Conservation (phyloP, 2,329 filamentous ascomycete species). For the Capronia americana region DNA sequence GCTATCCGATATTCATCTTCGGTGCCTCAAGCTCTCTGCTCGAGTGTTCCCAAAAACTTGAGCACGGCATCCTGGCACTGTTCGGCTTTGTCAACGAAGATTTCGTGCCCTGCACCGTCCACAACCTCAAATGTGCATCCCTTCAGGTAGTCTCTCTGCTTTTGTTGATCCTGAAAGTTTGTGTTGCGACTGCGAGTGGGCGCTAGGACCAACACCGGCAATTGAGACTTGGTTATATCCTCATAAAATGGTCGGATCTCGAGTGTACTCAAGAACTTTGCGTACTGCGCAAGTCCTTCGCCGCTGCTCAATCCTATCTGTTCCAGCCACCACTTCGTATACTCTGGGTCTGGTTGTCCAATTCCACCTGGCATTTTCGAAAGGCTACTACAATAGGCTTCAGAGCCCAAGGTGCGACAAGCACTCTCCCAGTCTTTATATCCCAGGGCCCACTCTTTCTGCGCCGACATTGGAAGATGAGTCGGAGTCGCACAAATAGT, state of each 20-base stretch:
- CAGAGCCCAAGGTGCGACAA: not conserved
- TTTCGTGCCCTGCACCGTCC: constrained; percentile 10
- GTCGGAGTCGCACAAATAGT: constrained; percentile 11
- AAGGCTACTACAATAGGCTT: not conserved
- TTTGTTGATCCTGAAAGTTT: constrained; percentile 5
- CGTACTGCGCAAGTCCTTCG: constrained; percentile 12
- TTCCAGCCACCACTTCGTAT: constrained; percentile 13
- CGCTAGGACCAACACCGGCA: constrained; percentile 9
- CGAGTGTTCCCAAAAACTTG: not conserved
- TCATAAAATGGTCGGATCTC: not conserved
- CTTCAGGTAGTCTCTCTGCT: not conserved
- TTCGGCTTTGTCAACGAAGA: constrained; percentile 12
- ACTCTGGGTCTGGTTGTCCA: not conserved
- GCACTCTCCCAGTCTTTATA: not conserved
- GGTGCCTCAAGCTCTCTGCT: too few species aligned
- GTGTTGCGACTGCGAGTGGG: constrained; percentile 9
- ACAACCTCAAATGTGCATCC: not conserved
- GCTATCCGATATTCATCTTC: too few species aligned
- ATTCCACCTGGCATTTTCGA: constrained; percentile 1
- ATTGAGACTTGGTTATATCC: not conserved
- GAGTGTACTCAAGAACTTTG: constrained; percentile 7
- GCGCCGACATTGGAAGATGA: not conserved
- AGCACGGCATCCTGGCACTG: constrained; percentile 7
- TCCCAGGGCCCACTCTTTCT: not conserved
- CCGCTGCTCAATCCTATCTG: constrained; percentile 1